Conservation (phyloP, 768 basidiomycete genomes). For the Calocybe cyanea region DNA sequence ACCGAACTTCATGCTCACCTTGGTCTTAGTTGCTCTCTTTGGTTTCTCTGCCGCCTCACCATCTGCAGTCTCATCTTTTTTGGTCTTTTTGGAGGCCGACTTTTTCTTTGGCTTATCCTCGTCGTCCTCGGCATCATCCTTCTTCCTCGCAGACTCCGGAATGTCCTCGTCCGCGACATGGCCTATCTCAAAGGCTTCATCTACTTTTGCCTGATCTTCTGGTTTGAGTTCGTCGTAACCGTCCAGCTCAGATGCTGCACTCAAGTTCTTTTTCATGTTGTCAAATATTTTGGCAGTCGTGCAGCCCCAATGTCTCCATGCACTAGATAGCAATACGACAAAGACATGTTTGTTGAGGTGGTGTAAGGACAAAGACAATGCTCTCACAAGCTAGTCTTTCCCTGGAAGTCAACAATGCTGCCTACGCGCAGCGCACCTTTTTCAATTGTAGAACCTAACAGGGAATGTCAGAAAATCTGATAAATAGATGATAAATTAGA, state of each 20-base stretch:
- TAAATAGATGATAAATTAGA: constrained; percentile 14
- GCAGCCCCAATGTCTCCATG: constrained; percentile 94
- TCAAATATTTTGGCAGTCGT: constrained; percentile 61
- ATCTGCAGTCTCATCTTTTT: constrained; percentile 5
- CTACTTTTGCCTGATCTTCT: constrained; percentile 70
- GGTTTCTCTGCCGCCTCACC: constrained; percentile 18
- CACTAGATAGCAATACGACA: constrained; percentile 31
- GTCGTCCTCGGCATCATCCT: constrained; percentile 25
- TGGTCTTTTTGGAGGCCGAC: constrained; percentile 23
- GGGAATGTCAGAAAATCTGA: constrained; percentile 3
- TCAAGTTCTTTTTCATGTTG: constrained; percentile 66
- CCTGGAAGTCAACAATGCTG: constrained; percentile 68
- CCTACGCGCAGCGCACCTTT: constrained; percentile 79
- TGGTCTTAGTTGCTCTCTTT: constrained; percentile 18
- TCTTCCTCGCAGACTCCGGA: constrained; percentile 61
- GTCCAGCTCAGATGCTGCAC: constrained; percentile 67
- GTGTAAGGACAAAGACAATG: background rate
- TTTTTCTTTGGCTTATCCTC: constrained; percentile 35
- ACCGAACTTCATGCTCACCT: constrained; percentile 2
- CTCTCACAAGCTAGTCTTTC: constrained; percentile 61
- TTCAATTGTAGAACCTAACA: constrained; percentile 59
- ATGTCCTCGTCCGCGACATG: constrained; percentile 83
- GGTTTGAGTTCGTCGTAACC: constrained; percentile 72
- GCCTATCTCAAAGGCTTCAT: constrained; percentile 71
- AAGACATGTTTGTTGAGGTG: background rate